Evolutionary conservation across 192 early-diverging fungal species (phyloP).

Genomic region (Piromyces finnis): DNA sequence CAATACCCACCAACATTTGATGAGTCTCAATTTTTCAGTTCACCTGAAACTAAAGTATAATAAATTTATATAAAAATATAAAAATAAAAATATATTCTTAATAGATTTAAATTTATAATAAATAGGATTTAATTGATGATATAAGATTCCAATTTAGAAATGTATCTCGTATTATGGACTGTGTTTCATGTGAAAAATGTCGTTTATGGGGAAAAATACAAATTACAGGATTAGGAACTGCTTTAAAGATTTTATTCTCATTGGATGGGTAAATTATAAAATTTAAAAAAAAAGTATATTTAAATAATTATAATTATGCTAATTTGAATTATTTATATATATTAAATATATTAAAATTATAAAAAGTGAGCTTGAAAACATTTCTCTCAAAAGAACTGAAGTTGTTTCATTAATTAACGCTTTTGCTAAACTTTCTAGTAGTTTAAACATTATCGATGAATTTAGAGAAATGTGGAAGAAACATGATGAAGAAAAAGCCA

Average conservation of each 20-base stretch:
- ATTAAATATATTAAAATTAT: too few species aligned
- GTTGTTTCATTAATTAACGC: not conserved
- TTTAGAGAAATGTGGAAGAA: not conserved
- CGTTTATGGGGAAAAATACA: constrained; percentile 96
- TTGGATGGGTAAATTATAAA: constrained; percentile 1
- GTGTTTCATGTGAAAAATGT: constrained; percentile 97
- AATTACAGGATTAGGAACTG: constrained; percentile 73
- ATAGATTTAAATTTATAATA: too few species aligned
- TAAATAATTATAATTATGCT: too few species aligned
- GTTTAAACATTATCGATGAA: not conserved
- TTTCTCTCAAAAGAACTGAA: not conserved
- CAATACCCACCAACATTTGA: constrained; percentile 70
- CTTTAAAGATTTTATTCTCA: constrained; percentile 88
- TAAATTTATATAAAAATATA: too few species aligned
- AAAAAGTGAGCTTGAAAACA: not conserved
- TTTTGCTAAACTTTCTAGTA: not conserved
- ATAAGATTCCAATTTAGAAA: constrained; percentile 89
- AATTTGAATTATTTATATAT: too few species aligned
- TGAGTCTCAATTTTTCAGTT: constrained; percentile 26
- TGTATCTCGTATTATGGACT: constrained; percentile 96
- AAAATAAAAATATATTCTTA: too few species aligned
- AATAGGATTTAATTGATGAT: constrained; percentile 58
- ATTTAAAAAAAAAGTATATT: too few species aligned
- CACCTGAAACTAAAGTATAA: not conserved
- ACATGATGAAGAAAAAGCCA: not conserved